Percentiles rank a stretch among this genome's conserved stretches.
phyloP scores from a whole-genome alignment of 2,329 filamentous ascomycete species.

The Fusarium sp. region DNA sequence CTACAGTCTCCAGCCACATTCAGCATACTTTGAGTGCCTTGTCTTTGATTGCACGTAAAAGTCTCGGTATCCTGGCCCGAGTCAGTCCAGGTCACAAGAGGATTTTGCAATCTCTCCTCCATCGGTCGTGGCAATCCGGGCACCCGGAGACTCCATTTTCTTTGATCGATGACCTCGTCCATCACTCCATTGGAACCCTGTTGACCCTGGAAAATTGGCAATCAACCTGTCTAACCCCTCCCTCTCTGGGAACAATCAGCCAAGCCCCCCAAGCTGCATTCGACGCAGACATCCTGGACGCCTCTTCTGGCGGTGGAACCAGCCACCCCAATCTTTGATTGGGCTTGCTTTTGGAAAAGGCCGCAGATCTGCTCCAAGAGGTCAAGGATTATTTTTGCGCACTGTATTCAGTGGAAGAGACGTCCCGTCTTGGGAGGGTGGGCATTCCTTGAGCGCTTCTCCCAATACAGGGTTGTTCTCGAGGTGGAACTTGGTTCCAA shows the following conservation, averaged over 20 bases:
- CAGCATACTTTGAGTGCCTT: conserved; percentile 25
- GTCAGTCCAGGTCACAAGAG: conserved; percentile 45
- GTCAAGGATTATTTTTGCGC: conserved; percentile 35
- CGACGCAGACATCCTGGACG: conserved; percentile 41
- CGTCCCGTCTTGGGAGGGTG: conserved; percentile 26
- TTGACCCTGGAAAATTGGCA: conserved; percentile 44
- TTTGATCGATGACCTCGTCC: conserved; percentile 36
- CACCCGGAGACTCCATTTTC: conserved; percentile 40
- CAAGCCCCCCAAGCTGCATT: conserved; percentile 44
- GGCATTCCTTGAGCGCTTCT: conserved; percentile 42
- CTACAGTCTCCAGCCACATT: conserved; percentile 44
- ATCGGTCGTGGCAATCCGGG: conserved; percentile 42
- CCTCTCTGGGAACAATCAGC: conserved; percentile 41
- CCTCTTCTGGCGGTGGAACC: conserved; percentile 38
- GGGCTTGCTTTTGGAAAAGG: conserved; percentile 40
- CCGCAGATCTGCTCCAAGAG: conserved; percentile 46
- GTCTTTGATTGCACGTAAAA: conserved; percentile 25
- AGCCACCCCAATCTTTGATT: conserved; percentile 43
- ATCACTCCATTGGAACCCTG: conserved; percentile 33
- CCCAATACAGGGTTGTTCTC: conserved; percentile 35
- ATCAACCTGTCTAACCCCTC: conserved; percentile 41
- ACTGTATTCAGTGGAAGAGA: conserved; percentile 37
- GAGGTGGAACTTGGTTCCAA: conserved; percentile 28
- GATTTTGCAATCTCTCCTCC: conserved; percentile 41
- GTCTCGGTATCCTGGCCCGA: conserved; percentile 38